Base-by-base conservation (phyloP, 441 rosid species). In the Croton setiger region DNA sequence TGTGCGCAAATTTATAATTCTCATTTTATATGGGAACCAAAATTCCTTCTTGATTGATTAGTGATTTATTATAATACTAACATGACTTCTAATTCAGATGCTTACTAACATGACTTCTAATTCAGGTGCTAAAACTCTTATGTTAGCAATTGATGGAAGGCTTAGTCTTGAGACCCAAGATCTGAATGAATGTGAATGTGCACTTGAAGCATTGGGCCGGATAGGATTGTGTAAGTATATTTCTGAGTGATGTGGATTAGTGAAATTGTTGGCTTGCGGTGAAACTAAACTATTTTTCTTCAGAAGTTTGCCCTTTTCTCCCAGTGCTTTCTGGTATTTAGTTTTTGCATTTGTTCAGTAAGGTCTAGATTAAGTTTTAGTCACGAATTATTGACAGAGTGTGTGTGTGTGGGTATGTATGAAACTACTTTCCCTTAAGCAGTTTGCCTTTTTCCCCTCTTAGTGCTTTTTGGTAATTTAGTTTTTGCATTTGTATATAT, bases 191-290 rank as follows among this genome's bases (percentile, higher is more conserved):
- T 78, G 75, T 69, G 96, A 89, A 87, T 79, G 86, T 75, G 93
- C 93, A 66, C 76, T 93, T 76, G 98, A 91, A 78, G 90, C 96
- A 64, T 76, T 93, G 81, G 95, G 96, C 73, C 90, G 85, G 75
- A 86, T 91, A 64, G 98, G 97, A 52, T 81, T 80, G 44, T 82
- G 98, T 93, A 84, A 82, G 96, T 84, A 71, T 66, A 47, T 65
- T 18, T 41, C 64, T 68, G 35, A 58, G 54, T 81, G 69, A 21
- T 60, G 60, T 62, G 47, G 62, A 27, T 55, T 41, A n/a, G 5
- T 63, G 44, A 55, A 52, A 63, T 43, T 35, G 13, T 63, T 63
- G 21, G 17, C 45, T 23, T 43, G 12, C 27, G 60, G 8, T 54
- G 35, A 41, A 70, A 3, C 55, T 20, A 41, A 63, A 4, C 55